Evolutionary conservation across 208 protist species (phyloP).

Genomic region (Crithidia sp.): DNA sequence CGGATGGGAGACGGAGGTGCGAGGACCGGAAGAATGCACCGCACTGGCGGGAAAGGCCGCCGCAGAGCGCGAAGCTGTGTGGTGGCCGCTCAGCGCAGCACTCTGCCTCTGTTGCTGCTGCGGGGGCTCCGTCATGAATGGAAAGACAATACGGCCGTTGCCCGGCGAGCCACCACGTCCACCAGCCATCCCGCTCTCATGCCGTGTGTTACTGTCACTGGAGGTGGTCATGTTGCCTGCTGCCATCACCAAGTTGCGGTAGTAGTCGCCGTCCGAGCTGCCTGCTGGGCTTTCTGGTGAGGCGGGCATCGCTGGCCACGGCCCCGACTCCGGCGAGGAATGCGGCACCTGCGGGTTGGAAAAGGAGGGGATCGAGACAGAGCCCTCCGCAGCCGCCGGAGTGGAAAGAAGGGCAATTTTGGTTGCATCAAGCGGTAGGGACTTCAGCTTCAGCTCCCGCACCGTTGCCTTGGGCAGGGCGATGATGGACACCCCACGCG

Average conservation of each 20-base stretch:
- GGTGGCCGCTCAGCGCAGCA: too few relatives aligned
- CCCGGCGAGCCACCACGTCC: not conserved
- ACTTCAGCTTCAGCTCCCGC: constrained; percentile 14
- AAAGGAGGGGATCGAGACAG: not conserved
- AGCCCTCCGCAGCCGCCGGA: not conserved
- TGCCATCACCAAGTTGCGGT: not conserved
- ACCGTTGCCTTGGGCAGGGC: constrained; percentile 27
- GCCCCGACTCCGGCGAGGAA: not conserved
- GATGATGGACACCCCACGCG: constrained; percentile 25
- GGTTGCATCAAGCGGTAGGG: not conserved
- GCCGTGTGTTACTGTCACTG: constrained; percentile 3
- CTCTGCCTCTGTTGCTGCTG: not conserved
- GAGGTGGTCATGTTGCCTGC: constrained; percentile 18
- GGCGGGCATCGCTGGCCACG: constrained; percentile 3
- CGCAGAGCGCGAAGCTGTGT: too few relatives aligned
- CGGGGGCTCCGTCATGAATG: not conserved
- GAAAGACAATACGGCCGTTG: not conserved
- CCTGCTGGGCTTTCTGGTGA: not conserved
- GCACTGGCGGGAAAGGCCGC: not conserved
- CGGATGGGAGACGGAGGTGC: not conserved
- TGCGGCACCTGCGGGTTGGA: not conserved
- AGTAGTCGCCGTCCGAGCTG: constrained; percentile 5
- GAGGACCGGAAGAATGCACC: not conserved
- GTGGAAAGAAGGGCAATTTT: constrained; percentile 5
- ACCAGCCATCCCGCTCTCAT: not conserved